Conservation (phyloP, 768 basidiomycete species). For the Auricularia heimuer region DNA sequence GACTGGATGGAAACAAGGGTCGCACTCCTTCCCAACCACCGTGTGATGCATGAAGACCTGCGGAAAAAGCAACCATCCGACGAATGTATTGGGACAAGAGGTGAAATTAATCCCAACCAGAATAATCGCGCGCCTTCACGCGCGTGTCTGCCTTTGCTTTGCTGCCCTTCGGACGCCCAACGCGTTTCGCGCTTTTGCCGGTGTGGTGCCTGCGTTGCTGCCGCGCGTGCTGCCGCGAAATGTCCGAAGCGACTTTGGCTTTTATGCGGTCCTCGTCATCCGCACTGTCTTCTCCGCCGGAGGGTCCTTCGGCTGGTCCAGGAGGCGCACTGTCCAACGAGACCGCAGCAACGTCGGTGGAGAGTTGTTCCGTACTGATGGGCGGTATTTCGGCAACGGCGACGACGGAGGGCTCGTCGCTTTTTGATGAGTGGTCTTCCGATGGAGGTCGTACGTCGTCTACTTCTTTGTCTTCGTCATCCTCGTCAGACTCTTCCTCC, state of each 20-base stretch:
- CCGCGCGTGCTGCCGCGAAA: conserved; percentile 47
- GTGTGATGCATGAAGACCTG: too few species aligned
- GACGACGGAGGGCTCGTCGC: not conserved
- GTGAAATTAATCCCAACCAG: conserved; percentile 38
- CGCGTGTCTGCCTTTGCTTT: conserved; percentile 74
- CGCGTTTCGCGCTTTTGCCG: conserved; percentile 51
- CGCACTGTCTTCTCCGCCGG: conserved; percentile 15
- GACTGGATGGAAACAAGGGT: not conserved
- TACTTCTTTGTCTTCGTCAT: conserved; percentile 5
- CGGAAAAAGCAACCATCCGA: too few species aligned
- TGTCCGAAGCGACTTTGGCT: conserved; percentile 43
- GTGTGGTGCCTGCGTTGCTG: conserved; percentile 73
- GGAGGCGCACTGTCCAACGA: not conserved
- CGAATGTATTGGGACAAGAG: not conserved
- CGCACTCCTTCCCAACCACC: too few species aligned
- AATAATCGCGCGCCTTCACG: conserved; percentile 30
- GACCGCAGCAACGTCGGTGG: not conserved
- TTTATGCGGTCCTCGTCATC: conserved; percentile 1
- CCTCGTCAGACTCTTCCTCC: conserved; percentile 9
- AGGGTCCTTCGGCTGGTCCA: not conserved
- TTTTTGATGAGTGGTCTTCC: too few species aligned
- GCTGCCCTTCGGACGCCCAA: conserved; percentile 60
- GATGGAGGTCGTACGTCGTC: too few species aligned
- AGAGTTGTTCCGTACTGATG: not conserved
- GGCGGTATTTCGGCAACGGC: not conserved